Base-by-base conservation (phyloP, 176 grass and related monocot genomes). In the Otatea glauca region DNA sequence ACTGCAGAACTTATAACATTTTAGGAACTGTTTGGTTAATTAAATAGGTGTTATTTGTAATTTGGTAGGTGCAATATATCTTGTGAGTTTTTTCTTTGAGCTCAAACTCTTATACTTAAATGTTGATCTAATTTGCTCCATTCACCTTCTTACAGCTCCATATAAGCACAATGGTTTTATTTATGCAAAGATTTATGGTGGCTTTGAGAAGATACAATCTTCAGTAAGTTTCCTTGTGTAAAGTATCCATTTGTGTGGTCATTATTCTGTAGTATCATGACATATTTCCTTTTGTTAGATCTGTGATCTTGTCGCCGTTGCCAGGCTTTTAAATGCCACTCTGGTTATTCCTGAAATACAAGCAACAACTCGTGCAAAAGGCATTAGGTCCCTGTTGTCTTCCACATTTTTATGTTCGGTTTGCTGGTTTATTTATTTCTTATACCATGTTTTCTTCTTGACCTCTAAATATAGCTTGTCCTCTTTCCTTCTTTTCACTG, bases 161-260 rank as follows among this genome's bases (percentile, higher is more conserved):
- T 68, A 20, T 55, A 69, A 89, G 80, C 85, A 96, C 75, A 99
- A 89, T 79, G 91, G 96, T 81, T 99, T 96, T 78, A 92, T 99
- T 85, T 96, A 99, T 88, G 96, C 89, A 76, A 99, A 99, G 78
- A 94, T 99, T 74, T 96, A 96, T 79, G 96, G 96, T 89, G 90
- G 84, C 86, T 99, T 99, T 84, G 93, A 92, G 75, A 99, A 96
- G 86, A 99, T 99, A 92, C 88, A 92, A 24, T 92, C 96, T 89
- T 96, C 96, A 45, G 96, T 99, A 89, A 93, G 96, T 89, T 88
- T 83, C 64, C 73, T 84, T 84, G 21, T 72, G 58, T 55, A 18
- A 84, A 34, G 27, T 58, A 32, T 50, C 39, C 13, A 65, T 91
- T 81, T 80, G 17, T 73, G 51, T 60, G 42, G 69, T 34, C 41